Base-by-base conservation (phyloP, 2,329 filamentous ascomycete species). In the Claviceps citrina region DNA sequence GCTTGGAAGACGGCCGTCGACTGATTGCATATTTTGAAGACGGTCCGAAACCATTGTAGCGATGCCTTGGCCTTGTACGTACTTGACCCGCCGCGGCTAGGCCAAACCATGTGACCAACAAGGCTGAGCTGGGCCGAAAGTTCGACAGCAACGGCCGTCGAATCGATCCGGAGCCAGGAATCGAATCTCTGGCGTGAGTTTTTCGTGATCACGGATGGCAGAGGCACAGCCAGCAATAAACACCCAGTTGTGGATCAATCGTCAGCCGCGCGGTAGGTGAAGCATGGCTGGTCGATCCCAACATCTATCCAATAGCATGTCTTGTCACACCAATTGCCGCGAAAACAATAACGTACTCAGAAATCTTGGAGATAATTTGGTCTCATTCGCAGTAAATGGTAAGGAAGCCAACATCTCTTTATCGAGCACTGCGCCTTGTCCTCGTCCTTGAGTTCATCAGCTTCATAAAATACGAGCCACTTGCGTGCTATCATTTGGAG, bases 11-110 rank as follows among this genome's bases (percentile, higher is more conserved):
- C 37, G 54, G 49, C 12, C 33, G 33, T 3, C 50, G 56, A 8
- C 41, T 62, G 20, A 44, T 57, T 13, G 43, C 48, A 1, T 61
- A 60, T 42, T 46, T 61, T 19, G 44, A 43, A 3, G 42, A 46
- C 20, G 54, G 51, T 16, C 49, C 50, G 18, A 34, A 27, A 19
- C 25, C 24, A 16, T n/a, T 37, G 22, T 36, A 43, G 32, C 20
- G 16, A 18, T 13, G 31, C 18, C 30, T 24, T 26, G 1, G n/a
- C n/a, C n/a, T n/a, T n/a, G n/a, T n/a, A n/a, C n/a, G n/a, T n/a
- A n/a, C n/a, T n/a, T n/a, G n/a, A n/a, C n/a, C n/a, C n/a, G n/a
- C n/a, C n/a, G n/a, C n/a, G n/a, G n/a, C 9, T 20, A 10, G 8
- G 5, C 22, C 22, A 24, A 24, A 24, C 8, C 8, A 24, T 24